These are phyloP conservation scores for Hypoxylon sp. DNA, from an alignment of 2,329 filamentous ascomycete species.

Conservation along the genomic window DNA sequence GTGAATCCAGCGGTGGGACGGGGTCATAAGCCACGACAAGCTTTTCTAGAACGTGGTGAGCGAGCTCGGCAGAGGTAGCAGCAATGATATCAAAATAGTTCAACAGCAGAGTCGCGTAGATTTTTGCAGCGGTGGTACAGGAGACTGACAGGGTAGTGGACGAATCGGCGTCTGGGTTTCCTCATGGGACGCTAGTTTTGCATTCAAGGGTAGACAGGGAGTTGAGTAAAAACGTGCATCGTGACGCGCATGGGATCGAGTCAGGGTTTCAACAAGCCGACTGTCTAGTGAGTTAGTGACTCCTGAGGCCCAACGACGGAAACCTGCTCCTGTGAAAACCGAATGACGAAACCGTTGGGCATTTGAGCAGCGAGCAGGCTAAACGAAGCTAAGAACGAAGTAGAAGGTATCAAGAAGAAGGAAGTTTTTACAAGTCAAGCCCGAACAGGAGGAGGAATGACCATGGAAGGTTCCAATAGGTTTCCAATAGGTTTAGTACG, in stretches of 20 bases:
- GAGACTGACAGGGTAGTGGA: constrained; percentile 34
- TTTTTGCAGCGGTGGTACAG: constrained; percentile 33
- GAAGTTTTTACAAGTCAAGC: background rate
- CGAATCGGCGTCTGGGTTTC: constrained; percentile 38
- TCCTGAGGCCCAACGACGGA: constrained; percentile 34
- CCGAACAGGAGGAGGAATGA: background rate
- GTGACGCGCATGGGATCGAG: constrained; percentile 44
- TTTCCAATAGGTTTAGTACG: background rate
- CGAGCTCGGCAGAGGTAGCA: constrained; percentile 28
- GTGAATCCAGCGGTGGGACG: constrained; percentile 28
- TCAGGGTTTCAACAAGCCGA: constrained; percentile 32
- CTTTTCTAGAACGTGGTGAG: constrained; percentile 36
- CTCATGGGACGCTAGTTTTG: constrained; percentile 38
- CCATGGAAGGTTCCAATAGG: constrained; percentile 2
- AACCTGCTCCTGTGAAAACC: constrained; percentile 16
- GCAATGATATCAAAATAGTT: constrained; percentile 31
- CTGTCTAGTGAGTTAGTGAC: constrained; percentile 15
- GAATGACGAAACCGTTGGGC: constrained; percentile 29
- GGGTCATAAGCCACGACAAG: constrained; percentile 34
- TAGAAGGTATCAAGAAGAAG: constrained; percentile 18
- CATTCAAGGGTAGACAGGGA: constrained; percentile 39
- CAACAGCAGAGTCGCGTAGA: constrained; percentile 33
- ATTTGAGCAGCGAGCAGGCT: constrained; percentile 12
- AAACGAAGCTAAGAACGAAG: constrained; percentile 21
- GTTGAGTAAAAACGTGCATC: constrained; percentile 35